Evolutionary conservation across 2,329 filamentous ascomycete species (phyloP), one percentile per base, ranked within the genome.

Genomic region (Lojkania enalia): DNA sequence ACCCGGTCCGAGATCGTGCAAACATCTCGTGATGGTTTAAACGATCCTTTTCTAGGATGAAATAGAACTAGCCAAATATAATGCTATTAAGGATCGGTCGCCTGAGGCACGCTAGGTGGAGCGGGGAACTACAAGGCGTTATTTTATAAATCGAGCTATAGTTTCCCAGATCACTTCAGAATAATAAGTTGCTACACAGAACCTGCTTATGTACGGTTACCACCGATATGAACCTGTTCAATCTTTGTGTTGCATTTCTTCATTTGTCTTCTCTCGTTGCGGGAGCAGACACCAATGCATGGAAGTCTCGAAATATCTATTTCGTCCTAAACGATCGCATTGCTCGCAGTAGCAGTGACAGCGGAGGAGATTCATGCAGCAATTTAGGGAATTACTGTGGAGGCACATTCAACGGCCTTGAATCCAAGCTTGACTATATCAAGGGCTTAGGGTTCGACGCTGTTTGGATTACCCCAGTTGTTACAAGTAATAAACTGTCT

Each of bases 361-460:
- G 51, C 18, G 63, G 63, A n/a, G 63, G 62, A n/a, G 35, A 39
- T 20, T 37, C 60, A 33, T 69, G 66, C 46, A 42, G 54, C 30
- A 56, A 66, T 38, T 55, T 67, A 15, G 60, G 60, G 2, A 55
- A 60, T 42, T 77, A 78, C 50, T 81, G 78, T 48, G 77, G 77
- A 35, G 77, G 77, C 7, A 77, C 75, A 16, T 79, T 74, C 71
- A 66, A 70, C 49, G 75, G 76, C 5, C 71, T 76, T 3, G 73
- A 75, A 44, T 65, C 71, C 27, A 69, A 74, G 18, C 63, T 79
- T 6, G 76, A 78, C 53, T 79, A 79, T 53, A 78, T 79, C 46
- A 66, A 76, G 46, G 69, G 61, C 11, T 70, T 77, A 62, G 75
- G 76, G 0, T 78, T 79, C 42, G 72, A 75, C 56, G 73, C 75